Base-by-base conservation (phyloP, 78 protist species). In the Isochrysis galbana region DNA sequence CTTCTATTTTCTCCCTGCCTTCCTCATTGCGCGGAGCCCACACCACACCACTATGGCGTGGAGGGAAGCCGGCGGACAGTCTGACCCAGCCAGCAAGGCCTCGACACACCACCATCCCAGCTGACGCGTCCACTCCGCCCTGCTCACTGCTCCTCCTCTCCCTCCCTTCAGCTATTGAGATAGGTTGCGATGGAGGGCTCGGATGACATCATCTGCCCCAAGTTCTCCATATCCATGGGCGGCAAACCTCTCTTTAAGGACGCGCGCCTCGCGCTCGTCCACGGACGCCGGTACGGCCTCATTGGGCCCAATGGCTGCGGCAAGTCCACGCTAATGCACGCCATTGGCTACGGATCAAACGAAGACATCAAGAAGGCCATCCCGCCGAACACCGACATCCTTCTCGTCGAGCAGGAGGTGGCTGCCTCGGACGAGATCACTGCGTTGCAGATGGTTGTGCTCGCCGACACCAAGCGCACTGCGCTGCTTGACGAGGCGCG, bases 321-420 rank as follows among this genome's bases (percentile, higher is more conserved):
- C n/a, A 94, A 94, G 95, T 39, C 91, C 3, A 82, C 95, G 83
- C 90, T 94, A n/a, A 48, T 94, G 95, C 1, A 38, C 47, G 93
- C 93, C 23, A 90, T 94, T 38, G 94, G 89, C 55, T 82, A 46
- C 93, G 91, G 93, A 34, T 39, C 83, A 25, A 21, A 39, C 69
- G 89, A 70, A 19, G 95, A 92, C 92, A 83, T 95, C 46, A 1
- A 23, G 11, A 80, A 80, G 51, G 92, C 95, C 47, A 86, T 93
- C 87, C 94, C 92, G 87, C 95, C 94, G 45, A 94, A 90, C 87
- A 70, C 90, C 51, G 96, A 95, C 90, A 96, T 96, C 84, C 94
- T 88, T 89, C 96, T 93, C 46, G 97, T 94, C 93, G 88, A 80
- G 88, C 88, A 80, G 41, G 88, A 80, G 88, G 88, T 80, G 29